Evolutionary conservation across 1,284 basidiomycete species (phyloP), one percentile per base, ranked within the genome.

Genomic region (Apiotrichum mycotoxinovorans): DNA sequence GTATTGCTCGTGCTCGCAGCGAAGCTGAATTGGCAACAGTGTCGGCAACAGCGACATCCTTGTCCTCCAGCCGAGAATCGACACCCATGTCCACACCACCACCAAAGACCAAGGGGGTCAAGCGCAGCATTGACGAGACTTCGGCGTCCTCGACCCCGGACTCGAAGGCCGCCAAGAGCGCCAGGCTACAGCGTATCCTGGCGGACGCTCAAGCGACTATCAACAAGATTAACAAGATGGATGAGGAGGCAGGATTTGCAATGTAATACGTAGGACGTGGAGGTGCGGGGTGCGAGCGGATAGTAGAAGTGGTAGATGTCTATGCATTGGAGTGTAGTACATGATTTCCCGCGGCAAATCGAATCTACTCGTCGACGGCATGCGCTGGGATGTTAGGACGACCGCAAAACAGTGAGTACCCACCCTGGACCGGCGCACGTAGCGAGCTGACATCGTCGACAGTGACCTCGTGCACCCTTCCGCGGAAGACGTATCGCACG

Each of bases 401-500:
- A 15, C 22, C 12, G 17, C 1, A 34, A 35, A 18, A 22, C 10
- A 41, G 46, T 25, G 12, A 4, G 4, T n/a, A 48, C 46, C 37
- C 46, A 48, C 46, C 86, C 81, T 84, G 80, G 69, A 93, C 79
- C 46, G 91, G 92, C 52, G 91, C 80, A 26, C 89, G 85, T 25
- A 91, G 80, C 30, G 85, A 81, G 42, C 81, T 75, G 68, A 80
- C 78, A 76, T 94, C 91, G 64, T 83, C 83, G 58, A 90, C 84
- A 64, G 85, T 84, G 61, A 85, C 85, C 72, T 88, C 86, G 73
- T 95, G 91, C 75, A 81, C 66, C 59, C 81, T 80, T 41, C 84
- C 85, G 61, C 83, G 82, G 81, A 95, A 96, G 46, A 82, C 77
- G 76, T 95, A 95, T 43, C 84, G 82, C 46, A 95, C 80, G 30